These are phyloP conservation scores for Diaporthe citrichinensis DNA, from an alignment of 2,329 filamentous ascomycete species.

Conservation along the genomic window DNA sequence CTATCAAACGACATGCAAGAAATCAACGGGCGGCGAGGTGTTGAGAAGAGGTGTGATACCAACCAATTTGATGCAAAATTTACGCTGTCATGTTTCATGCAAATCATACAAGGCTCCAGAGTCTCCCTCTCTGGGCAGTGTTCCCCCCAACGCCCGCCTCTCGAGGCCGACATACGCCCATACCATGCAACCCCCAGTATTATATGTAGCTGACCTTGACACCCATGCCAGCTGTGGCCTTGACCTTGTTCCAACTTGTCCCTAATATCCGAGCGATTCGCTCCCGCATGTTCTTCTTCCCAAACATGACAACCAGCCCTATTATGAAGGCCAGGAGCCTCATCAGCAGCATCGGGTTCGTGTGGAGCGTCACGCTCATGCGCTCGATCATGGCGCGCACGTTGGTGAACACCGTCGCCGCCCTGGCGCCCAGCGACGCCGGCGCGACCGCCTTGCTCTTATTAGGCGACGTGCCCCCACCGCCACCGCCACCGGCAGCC, in stretches of 20 bases:
- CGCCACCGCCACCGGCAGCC: slow-evolving; percentile 27
- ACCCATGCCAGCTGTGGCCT: slow-evolving; percentile 92
- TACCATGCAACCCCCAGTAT: slow-evolving; percentile 43
- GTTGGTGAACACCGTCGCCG: slow-evolving; percentile 67
- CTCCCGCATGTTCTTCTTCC: slow-evolving; percentile 81
- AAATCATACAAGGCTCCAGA: slow-evolving; percentile 14
- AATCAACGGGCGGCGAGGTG: background rate
- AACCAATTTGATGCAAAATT: slow-evolving; percentile 30
- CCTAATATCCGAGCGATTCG: slow-evolving; percentile 78
- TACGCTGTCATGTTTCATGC: slow-evolving; percentile 35
- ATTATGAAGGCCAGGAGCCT: slow-evolving; percentile 83
- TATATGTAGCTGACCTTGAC: slow-evolving; percentile 98
- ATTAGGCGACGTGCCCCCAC: slow-evolving; percentile 28
- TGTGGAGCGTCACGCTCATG: slow-evolving; percentile 64
- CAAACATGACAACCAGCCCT: slow-evolving; percentile 82
- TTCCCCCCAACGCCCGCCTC: slow-evolving; percentile 21
- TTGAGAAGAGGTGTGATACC: slow-evolving; percentile 4
- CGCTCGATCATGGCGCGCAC: slow-evolving; percentile 66
- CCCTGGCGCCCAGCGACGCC: slow-evolving; percentile 61
- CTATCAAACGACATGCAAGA: background rate
- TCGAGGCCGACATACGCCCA: background rate
- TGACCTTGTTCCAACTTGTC: slow-evolving; percentile 84
- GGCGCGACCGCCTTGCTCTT: slow-evolving; percentile 52
- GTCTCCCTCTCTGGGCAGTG: background rate
- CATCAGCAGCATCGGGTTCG: slow-evolving; percentile 70